Conservation (phyloP, 2,329 filamentous ascomycete genomes). For the Dothideomycetes sp. region DNA sequence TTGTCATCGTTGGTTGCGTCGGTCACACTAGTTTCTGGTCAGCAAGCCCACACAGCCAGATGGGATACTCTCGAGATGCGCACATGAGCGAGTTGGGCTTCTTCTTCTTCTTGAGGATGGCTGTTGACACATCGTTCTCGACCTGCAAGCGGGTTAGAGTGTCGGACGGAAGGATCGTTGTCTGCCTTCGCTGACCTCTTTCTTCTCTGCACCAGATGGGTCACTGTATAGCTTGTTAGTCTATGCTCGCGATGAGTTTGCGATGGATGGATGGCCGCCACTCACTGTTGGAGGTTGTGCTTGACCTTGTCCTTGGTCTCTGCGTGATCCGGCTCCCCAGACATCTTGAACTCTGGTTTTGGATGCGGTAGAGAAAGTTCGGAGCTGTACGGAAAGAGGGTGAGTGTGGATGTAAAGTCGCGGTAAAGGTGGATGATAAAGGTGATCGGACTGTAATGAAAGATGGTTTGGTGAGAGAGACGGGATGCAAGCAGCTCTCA, state of each 20-base stretch:
- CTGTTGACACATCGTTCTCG: conserved; percentile 86
- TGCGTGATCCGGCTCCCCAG: conserved; percentile 37
- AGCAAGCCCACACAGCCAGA: conserved; percentile 4
- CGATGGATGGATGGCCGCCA: conserved; percentile 3
- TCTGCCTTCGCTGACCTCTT: conserved; percentile 50
- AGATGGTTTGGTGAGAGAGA: too few species aligned
- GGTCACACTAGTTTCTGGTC: conserved; percentile 58
- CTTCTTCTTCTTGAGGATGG: conserved; percentile 99
- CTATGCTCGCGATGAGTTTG: conserved; percentile 27
- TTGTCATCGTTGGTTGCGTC: conserved; percentile 99
- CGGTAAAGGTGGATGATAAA: background rate
- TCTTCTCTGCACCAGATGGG: conserved; percentile 77
- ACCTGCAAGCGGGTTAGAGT: conserved; percentile 29
- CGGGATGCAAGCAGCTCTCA: too few species aligned
- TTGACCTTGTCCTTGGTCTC: conserved; percentile 35
- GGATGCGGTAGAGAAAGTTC: background rate
- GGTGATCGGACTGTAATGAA: too few species aligned
- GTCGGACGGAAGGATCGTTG: background rate
- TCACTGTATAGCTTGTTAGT: conserved; percentile 53
- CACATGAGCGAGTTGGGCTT: conserved; percentile 99
- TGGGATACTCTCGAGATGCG: conserved; percentile 25
- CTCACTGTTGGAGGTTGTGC: conserved; percentile 28
- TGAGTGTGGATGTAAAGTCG: background rate
- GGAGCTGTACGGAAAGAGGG: too few species aligned
- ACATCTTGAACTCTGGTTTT: conserved; percentile 26